A percentile compares a stretch with the other conserved stretches of the same genome.
Evolutionary conservation across 352 stramenopile genomes (phyloP).

Genomic region (Albugo candida): DNA sequence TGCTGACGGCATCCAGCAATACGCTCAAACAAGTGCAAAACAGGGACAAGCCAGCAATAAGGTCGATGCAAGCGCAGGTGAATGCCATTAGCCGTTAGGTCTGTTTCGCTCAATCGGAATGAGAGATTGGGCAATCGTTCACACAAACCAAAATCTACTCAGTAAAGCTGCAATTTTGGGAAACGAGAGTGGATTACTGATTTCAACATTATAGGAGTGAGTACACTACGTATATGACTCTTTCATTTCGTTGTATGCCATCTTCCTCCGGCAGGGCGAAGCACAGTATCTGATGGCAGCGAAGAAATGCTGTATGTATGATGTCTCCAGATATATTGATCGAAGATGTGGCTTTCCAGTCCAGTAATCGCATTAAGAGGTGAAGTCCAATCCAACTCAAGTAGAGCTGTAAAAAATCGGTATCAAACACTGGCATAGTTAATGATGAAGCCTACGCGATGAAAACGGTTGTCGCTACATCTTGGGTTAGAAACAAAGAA

Average conservation of each 20-base stretch:
- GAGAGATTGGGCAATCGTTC: constrained; percentile 38
- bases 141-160: constrained; percentile 66
- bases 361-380: constrained; percentile 48
- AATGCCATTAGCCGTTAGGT: constrained; percentile 65
- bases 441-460: constrained; percentile 17
- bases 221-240: constrained; percentile 52
- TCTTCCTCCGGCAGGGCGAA: constrained; percentile 3
- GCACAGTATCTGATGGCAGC: constrained; percentile 8
- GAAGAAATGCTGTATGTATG: constrained; percentile 10
- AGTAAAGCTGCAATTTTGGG: constrained; percentile 40
- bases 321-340: constrained; percentile 59
- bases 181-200: constrained; percentile 58
- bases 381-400: constrained; percentile 68
- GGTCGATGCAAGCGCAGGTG: constrained; percentile 29
- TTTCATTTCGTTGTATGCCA: constrained; percentile 66
- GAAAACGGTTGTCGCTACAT: too few relatives aligned
- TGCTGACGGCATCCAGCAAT: too few relatives aligned
- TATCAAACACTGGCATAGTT: constrained; percentile 30
- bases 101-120: constrained; percentile 59
- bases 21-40: too few relatives aligned
- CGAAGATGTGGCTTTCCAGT: constrained; percentile 26
- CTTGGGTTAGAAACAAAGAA: too few relatives aligned
- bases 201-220: constrained; percentile 47
- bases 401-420: constrained; percentile 29
- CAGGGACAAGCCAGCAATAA: constrained; percentile 7